Evolutionary conservation across 805 yeast genomes (phyloP), one percentile per base, ranked within the genome.

Genomic region (Starmerella scarabaei): DNA sequence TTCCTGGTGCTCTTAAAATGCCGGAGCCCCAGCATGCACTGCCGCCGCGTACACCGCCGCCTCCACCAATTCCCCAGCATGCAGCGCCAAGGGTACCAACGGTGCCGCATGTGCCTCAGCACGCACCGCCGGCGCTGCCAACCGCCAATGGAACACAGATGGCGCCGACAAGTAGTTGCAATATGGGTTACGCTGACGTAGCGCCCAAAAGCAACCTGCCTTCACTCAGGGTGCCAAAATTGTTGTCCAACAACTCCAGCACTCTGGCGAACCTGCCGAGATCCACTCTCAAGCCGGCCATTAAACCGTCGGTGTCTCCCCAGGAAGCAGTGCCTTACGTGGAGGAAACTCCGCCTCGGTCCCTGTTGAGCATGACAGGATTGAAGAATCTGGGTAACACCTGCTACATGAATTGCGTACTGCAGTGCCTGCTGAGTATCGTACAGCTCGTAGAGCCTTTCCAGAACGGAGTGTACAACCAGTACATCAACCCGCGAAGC

Each of bases 381-480:
- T 64, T 86, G 5, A 65, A 68, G 12, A 86, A 86, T 56, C 63
- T 86, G 45, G 94, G 95, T 2, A 88, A 88, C 53, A 80, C 94
- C 0, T 86, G 96, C 58, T 86, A 86, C 59, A 80, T 86, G 85
- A 86, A 86, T 60, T 80, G 94, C 49, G 68, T 80, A 3, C 59
- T 86, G n/a, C 97, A 86, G 60, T 83, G 95, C 57, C 57, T 88
- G 27, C 67, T 77, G 3, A 86, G 88, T 1, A 75, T 88, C 0
- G 73, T 74, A 1, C 75, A 73, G 43, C 60, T 86, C 21, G 67
- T 77, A 3, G 65, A 63, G 34, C 72, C 80, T 41, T 80, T 86
- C 52, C 62, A 77, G 33, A 60, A 68, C 47, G 75, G 74, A 12
- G 59, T 73, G 0, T 84, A 76, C 58, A 67, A 68, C 45, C 68